Conservation (phyloP, 305 asterid species). For the Nicotiana rustica region DNA sequence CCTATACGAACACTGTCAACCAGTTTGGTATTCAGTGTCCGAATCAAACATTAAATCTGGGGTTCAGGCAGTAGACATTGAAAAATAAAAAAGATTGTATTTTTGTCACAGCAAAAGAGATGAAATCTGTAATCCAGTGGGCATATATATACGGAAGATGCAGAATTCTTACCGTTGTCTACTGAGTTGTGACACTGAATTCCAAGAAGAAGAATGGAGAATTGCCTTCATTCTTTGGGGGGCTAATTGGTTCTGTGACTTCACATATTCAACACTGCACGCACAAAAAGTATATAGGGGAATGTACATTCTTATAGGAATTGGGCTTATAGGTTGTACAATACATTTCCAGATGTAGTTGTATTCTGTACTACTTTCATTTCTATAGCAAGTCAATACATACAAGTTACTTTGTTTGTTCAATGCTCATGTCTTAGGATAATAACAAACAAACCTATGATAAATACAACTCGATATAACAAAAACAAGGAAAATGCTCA, state of each 20-base stretch:
- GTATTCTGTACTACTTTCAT: background rate
- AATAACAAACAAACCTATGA: background rate
- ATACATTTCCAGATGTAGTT: background rate
- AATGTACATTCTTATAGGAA: slow-evolving; percentile 21
- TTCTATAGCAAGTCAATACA: background rate
- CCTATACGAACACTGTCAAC: slow-evolving; percentile 41
- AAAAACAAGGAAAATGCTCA: no score
- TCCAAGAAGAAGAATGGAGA: background rate
- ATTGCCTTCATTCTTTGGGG: background rate
- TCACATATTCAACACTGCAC: background rate
- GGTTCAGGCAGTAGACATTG: slow-evolving; percentile 49
- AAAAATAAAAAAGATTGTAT: background rate
- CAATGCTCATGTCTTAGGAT: background rate
- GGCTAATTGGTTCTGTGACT: background rate
- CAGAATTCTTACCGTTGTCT: background rate
- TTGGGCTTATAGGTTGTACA: background rate
- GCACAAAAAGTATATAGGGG: background rate
- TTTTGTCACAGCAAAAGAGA: background rate
- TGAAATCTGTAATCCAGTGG: background rate
- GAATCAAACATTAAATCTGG: slow-evolving; percentile 43
- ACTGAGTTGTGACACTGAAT: background rate
- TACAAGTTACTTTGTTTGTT: background rate
- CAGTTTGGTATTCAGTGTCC: slow-evolving; percentile 54
- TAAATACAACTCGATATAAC: background rate
- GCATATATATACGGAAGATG: background rate